A percentile compares a stretch with the other conserved stretches of the same genome.
Evolutionary conservation across 805 yeast genomes (phyloP).

Genomic region (Lipomyces oligophaga): DNA sequence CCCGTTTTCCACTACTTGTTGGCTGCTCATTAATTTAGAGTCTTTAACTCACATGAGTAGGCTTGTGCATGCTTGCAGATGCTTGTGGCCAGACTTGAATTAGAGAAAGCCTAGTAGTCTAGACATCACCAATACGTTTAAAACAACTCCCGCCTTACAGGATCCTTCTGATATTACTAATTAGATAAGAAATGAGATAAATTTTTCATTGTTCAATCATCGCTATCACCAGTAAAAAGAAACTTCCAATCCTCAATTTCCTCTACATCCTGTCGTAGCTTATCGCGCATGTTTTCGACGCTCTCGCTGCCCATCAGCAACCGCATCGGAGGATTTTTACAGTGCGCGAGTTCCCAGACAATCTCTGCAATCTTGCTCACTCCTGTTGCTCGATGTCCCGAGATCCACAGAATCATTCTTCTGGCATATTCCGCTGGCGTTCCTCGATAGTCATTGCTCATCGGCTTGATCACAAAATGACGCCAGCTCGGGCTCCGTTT

Average conservation of each 20-base stretch:
- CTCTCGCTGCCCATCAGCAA: conserved; percentile 34
- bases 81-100: too few species aligned
- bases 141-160: too few species aligned
- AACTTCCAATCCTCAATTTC: conserved; percentile 41
- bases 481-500: conserved; percentile 29
- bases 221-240: conserved; percentile 32
- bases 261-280: conserved; percentile 35
- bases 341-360: conserved; percentile 31
- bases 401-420: conserved; percentile 28
- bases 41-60: too few species aligned
- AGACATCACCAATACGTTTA: too few species aligned
- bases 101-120: too few species aligned
- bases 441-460: conserved; percentile 25
- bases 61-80: too few species aligned
- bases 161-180: too few species aligned
- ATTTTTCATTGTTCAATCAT: too few species aligned
- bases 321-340: conserved; percentile 34
- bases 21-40: too few species aligned
- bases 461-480: conserved; percentile 29
- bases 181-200: too few species aligned
- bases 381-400: conserved; percentile 22
- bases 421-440: conserved; percentile 31
- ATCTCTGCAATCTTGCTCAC: conserved; percentile 31
- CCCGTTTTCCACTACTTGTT: too few species aligned
- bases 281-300: conserved; percentile 31